Conservation (phyloP, 2,329 filamentous ascomycete species). For the Fusarium sp. region DNA sequence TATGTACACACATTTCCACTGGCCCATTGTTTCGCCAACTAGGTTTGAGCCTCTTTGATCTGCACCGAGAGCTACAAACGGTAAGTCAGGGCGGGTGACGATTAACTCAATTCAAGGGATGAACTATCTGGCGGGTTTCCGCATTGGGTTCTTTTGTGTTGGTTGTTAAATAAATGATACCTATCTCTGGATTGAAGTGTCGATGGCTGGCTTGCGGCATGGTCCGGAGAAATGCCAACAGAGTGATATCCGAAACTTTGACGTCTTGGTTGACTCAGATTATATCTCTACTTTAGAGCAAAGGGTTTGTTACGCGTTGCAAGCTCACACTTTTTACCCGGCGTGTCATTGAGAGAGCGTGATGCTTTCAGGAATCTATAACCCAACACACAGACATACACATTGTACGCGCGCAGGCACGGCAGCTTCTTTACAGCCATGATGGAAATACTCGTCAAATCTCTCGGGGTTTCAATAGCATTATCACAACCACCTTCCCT, state of each 20-base stretch:
- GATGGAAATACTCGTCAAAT: not conserved
- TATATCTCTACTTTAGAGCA: not conserved
- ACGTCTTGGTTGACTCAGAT: slow-evolving; percentile 10
- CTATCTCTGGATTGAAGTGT: not conserved
- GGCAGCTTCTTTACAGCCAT: slow-evolving; percentile 6
- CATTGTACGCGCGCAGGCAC: not conserved
- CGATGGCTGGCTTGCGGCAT: slow-evolving; percentile 10
- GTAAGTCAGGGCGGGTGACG: slow-evolving; percentile 12
- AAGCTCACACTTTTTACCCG: not conserved
- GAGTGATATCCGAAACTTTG: slow-evolving; percentile 9
- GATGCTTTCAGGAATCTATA: not conserved
- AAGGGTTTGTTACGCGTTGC: not conserved
- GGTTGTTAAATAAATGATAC: not conserved
- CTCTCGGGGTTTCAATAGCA: not conserved
- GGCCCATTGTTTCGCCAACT: not conserved
- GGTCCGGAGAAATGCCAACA: slow-evolving; percentile 20
- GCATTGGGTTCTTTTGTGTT: slow-evolving; percentile 4
- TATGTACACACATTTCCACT: not conserved
- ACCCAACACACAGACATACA: slow-evolving; percentile 11
- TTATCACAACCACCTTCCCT: slow-evolving; percentile 16
- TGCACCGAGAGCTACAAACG: slow-evolving; percentile 6
- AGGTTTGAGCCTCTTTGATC: slow-evolving; percentile 14
- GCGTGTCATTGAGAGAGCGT: not conserved
- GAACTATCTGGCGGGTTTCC: not conserved
- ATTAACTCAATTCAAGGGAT: slow-evolving; percentile 17